Base-by-base conservation (phyloP, 139 green algal genomes). In the Nannochloris sp. region DNA sequence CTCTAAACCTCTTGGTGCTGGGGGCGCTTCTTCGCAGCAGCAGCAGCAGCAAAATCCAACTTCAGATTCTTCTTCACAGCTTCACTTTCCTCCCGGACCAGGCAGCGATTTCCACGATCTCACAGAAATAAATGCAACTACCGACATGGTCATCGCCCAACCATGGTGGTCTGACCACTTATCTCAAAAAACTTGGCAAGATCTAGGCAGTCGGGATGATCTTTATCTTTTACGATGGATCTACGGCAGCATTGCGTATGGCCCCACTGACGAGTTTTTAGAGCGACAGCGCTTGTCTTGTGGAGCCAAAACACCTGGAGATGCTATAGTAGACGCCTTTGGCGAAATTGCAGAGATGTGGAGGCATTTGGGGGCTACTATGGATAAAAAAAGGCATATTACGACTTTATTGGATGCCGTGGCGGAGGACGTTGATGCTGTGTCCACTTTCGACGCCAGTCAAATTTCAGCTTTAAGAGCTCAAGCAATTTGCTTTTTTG, bases 151-250 rank as follows among this genome's bases (percentile, higher is more conserved):
- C 13, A 56, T 88, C 9, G 31, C 47, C 24, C 58, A 75, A 9
- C 29, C 61, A 54, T 92, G 83, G 83, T 92, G 85, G 85, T 10
- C 81, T 19, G 69, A 81, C 15, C 83, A 90, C 65, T 58, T 90
- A 38, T 19, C 44, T 15, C 34, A 38, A 34, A 64, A 64, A 65
- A 65, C 6, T 23, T 51, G 55, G 23, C 23, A 38, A 25, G 55
- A 46, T 23, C 55, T 54, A 25, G 55, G 55, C n/a, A 54, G 6
- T 25, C 39, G 6, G 3, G 55, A 35, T 2, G 66, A 70, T 47
- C 53, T 61, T 12, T 55, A 66, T 9, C 44, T 87, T 47, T 76
- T 91, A 60, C 77, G 79, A 44, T 92, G 85, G 85, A 68, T 89
- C 33, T 92, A 87, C 60, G 82, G 85, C 65, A 81, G 78, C 29